Evolutionary conservation across 208 protist species (phyloP).

Genomic region (Herpetomonas samuelpessoai): DNA sequence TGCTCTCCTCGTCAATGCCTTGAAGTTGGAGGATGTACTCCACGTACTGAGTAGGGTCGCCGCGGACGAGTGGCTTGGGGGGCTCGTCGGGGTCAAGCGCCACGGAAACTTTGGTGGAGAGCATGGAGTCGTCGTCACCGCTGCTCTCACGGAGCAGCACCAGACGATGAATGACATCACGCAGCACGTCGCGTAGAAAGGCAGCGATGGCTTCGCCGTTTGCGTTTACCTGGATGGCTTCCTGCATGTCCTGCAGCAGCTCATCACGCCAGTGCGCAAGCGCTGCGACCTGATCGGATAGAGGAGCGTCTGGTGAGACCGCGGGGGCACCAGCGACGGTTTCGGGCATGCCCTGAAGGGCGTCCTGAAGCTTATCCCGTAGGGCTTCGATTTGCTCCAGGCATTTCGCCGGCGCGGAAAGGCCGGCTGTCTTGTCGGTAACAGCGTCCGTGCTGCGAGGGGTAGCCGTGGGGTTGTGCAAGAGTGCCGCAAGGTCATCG

Average conservation of each 20-base stretch:
- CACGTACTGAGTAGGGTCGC: conserved; percentile 39
- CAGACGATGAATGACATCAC: conserved; percentile 27
- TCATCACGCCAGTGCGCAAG: not conserved
- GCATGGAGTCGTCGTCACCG: conserved; percentile 4
- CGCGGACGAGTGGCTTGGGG: conserved; percentile 19
- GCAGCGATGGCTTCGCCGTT: conserved; percentile 12
- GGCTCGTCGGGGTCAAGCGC: conserved; percentile 14
- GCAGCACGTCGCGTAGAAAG: conserved; percentile 42
- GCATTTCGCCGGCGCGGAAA: not conserved
- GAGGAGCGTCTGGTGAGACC: not conserved
- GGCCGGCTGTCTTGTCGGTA: not conserved
- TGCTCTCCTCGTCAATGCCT: conserved; percentile 17
- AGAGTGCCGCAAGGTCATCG: not conserved
- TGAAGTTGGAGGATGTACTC: conserved; percentile 35
- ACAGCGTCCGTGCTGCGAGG: too few species aligned
- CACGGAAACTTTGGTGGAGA: conserved; percentile 13
- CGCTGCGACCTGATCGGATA: not conserved
- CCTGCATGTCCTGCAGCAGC: conserved; percentile 5
- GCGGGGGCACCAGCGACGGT: not conserved
- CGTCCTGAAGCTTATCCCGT: not conserved
- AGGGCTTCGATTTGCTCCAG: not conserved
- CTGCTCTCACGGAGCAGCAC: conserved; percentile 14
- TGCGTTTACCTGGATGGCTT: conserved; percentile 3
- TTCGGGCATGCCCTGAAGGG: not conserved
- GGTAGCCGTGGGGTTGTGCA: not conserved